A percentile compares a stretch with the other conserved stretches of the same genome.
These are phyloP conservation scores for Ogataea pignaliae DNA, from an alignment of 805 yeast genomes.

Conservation along the genomic window DNA sequence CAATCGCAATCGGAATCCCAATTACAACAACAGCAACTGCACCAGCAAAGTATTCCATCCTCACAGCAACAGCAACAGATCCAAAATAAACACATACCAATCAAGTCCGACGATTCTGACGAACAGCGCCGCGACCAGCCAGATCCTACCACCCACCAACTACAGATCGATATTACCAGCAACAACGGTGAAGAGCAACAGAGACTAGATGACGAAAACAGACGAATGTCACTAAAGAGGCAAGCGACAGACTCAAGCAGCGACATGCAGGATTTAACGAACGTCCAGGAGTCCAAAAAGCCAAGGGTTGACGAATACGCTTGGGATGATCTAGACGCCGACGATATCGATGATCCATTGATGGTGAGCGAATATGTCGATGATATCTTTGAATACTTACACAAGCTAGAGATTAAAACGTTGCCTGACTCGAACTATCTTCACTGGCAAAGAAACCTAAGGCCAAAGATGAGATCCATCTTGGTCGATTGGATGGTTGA, in stretches of 20 bases:
- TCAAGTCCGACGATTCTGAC: slow-evolving; percentile 20
- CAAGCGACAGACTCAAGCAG: slow-evolving; percentile 53
- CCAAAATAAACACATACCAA: slow-evolving; percentile 4
- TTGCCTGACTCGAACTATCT: slow-evolving; percentile 71
- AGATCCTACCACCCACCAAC: not conserved
- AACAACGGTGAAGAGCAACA: slow-evolving; percentile 5
- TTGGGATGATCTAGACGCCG: slow-evolving; percentile 74
- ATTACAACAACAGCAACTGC: slow-evolving; percentile 3
- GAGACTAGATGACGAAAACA: slow-evolving; percentile 23
- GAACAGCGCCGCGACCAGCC: not conserved
- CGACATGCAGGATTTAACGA: slow-evolving; percentile 27
- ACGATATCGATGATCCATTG: slow-evolving; percentile 65
- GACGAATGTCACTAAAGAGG: slow-evolving; percentile 39
- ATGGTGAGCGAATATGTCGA: slow-evolving; percentile 92
- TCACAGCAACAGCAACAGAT: slow-evolving; percentile 1
- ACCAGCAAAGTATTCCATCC: no score
- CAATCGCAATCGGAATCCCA: not conserved
- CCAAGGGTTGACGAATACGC: slow-evolving; percentile 36
- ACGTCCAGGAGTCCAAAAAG: slow-evolving; percentile 27
- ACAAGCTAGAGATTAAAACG: slow-evolving; percentile 66
- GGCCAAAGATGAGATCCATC: slow-evolving; percentile 81
- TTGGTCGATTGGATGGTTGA: slow-evolving; percentile 93
- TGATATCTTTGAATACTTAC: slow-evolving; percentile 79
- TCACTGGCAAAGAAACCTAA: slow-evolving; percentile 56
- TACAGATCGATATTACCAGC: not conserved